Conservation (phyloP, 306 rosid species). For the Inga leiocalycina region DNA sequence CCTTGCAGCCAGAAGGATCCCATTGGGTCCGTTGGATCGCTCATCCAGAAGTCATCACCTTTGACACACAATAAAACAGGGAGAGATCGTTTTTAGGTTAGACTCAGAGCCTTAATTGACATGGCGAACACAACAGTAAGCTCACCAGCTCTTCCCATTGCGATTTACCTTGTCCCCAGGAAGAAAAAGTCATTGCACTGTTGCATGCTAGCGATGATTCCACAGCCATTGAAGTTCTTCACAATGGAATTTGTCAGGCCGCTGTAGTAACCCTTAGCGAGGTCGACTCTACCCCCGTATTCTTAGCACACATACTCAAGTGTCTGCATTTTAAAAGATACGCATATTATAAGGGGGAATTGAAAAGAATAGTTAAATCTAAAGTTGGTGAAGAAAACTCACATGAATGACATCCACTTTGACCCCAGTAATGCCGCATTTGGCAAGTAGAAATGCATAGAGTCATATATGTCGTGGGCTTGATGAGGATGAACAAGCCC, state of each 20-base stretch:
- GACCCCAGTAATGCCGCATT: constrained; percentile 76
- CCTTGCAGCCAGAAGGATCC: constrained; percentile 88
- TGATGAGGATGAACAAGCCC: constrained; percentile 85
- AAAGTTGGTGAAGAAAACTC: constrained; percentile 24
- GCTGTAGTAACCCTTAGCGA: constrained; percentile 74
- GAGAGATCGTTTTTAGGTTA: background rate
- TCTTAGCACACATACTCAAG: constrained; percentile 74
- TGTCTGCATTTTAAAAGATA: constrained; percentile 33
- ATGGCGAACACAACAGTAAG: background rate
- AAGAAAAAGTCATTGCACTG: constrained; percentile 95
- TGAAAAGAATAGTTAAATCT: background rate
- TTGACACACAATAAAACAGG: background rate
- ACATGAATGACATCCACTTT: constrained; percentile 91
- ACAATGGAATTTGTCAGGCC: constrained; percentile 63
- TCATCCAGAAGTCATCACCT: constrained; percentile 98
- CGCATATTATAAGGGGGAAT: background rate
- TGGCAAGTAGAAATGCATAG: constrained; percentile 82
- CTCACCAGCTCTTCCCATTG: constrained; percentile 82
- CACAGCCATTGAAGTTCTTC: constrained; percentile 78
- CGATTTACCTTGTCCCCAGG: constrained; percentile 73
- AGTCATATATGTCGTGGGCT: constrained; percentile 62
- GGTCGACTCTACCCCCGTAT: constrained; percentile 84
- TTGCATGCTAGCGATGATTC: constrained; percentile 89
- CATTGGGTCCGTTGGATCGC: constrained; percentile 89
- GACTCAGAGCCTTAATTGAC: background rate